Evolutionary conservation across 2,329 filamentous ascomycete genomes (phyloP).

Genomic region (Cytospora mali): DNA sequence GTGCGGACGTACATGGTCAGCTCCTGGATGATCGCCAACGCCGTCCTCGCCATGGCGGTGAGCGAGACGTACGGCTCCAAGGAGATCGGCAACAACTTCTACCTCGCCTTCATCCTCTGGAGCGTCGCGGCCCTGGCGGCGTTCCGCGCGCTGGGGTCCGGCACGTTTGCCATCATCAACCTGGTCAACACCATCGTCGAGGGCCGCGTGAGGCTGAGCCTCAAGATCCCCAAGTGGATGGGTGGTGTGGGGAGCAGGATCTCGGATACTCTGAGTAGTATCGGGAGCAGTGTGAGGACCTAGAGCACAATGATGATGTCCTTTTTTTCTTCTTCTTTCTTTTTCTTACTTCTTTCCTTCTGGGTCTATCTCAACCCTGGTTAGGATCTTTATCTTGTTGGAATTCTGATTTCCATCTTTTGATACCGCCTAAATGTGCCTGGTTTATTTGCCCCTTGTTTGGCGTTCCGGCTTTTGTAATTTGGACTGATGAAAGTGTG

Average conservation of each 20-base stretch:
- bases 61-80: slow-evolving; percentile 78
- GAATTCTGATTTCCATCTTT: background rate
- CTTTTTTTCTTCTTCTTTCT: background rate
- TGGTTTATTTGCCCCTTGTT: background rate
- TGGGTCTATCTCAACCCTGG: background rate
- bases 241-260: slow-evolving; percentile 48
- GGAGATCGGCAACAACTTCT: slow-evolving; percentile 79
- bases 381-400: background rate
- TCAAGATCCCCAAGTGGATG: slow-evolving; percentile 57
- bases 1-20: slow-evolving; percentile 98
- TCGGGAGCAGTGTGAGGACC: slow-evolving; percentile 48
- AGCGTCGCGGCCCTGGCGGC: slow-evolving; percentile 81
- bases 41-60: slow-evolving; percentile 89
- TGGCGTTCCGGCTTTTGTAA: slow-evolving; percentile 3
- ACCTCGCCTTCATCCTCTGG: slow-evolving; percentile 94
- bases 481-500: background rate
- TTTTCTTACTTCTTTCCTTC: background rate
- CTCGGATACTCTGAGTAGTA: slow-evolving; percentile 53
- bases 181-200: slow-evolving; percentile 83
- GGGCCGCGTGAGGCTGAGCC: slow-evolving; percentile 68
- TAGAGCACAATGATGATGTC: slow-evolving; percentile 28
- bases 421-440: slow-evolving; percentile 10
- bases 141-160: slow-evolving; percentile 83
- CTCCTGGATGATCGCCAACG: slow-evolving; percentile 90
- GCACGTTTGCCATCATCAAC: slow-evolving; percentile 82